A percentile compares a stretch with the other conserved stretches of the same genome.
phyloP scores from a whole-genome alignment of 1,284 basidiomycete genomes.

The Coniferiporia sulphurascens region DNA sequence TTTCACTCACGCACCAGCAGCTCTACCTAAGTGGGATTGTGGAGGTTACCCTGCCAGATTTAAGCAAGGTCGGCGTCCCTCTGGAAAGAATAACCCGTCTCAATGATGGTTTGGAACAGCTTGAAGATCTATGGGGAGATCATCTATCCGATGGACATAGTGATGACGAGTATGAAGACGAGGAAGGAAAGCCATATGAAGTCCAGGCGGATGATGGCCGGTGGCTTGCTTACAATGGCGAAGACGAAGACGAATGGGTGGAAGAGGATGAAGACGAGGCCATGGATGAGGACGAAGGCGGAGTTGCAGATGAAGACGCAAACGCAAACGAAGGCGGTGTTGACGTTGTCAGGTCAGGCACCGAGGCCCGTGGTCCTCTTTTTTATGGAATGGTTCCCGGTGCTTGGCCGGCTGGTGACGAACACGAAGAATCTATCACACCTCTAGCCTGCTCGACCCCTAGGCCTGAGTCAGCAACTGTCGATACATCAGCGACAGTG shows the following conservation, averaged over 20 bases:
- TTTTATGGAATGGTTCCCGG: slow-evolving; percentile 8
- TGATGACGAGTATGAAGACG: slow-evolving; percentile 28
- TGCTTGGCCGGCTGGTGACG: slow-evolving; percentile 13
- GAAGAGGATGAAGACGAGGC: slow-evolving; percentile 35
- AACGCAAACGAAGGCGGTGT: not conserved
- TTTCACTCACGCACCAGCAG: slow-evolving; percentile 31
- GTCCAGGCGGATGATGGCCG: slow-evolving; percentile 19
- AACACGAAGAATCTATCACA: slow-evolving; percentile 17
- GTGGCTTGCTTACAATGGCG: slow-evolving; percentile 31
- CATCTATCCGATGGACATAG: slow-evolving; percentile 34
- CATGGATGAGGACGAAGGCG: slow-evolving; percentile 23
- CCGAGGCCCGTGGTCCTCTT: slow-evolving; percentile 27
- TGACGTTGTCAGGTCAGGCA: slow-evolving; percentile 20
- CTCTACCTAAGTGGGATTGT: slow-evolving; percentile 66
- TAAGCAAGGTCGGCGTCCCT: slow-evolving; percentile 43
- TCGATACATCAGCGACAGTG: not conserved
- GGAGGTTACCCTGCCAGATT: slow-evolving; percentile 60
- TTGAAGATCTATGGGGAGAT: slow-evolving; percentile 69
- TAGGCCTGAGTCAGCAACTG: slow-evolving; percentile 18
- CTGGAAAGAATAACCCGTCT: slow-evolving; percentile 64
- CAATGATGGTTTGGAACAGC: slow-evolving; percentile 70
- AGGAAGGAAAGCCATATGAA: slow-evolving; percentile 23
- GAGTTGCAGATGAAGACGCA: slow-evolving; percentile 30
- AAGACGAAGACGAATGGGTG: slow-evolving; percentile 46
- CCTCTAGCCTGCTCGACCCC: slow-evolving; percentile 28